Evolutionary conservation across 352 stramenopile species (phyloP), one percentile per base, ranked within the genome.

Genomic region (Phytopythium ostracodes): DNA sequence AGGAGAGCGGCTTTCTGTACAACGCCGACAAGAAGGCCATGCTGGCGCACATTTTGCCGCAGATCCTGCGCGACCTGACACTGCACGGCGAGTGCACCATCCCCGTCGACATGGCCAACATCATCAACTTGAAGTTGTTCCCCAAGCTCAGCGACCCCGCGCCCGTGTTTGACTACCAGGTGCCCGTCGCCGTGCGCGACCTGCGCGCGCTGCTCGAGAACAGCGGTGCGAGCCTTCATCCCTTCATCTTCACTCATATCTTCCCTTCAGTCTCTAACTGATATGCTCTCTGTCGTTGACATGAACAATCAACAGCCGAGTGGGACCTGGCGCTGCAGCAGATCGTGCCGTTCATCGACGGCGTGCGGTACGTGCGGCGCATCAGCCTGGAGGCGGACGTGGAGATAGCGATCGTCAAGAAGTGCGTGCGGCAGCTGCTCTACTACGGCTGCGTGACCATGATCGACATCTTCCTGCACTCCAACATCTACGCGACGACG

Each of bases 391-490:
- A 96, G 44, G 85, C 89, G 42, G 86, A 96, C 56, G 87, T 97
- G 18, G 87, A 96, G 60, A 83, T 96, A 49, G 75, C 81, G 31
- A 91, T 94, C 57, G 86, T 96, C 20, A 97, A 96, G 68, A 91
- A 91, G 42, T 96, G 86, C 62, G 62, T 97, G 33, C 85, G 79
- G 0, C 87, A 94, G 68, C 70, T 96, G 62, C 65, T 97, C 24
- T 96, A 96, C 75, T 96, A 94, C 56, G 83, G 82, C 58, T 96
- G 87, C 63, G 87, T 97, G 58, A 83, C 80, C 18, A 80, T 97
- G 66, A 92, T 96, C 51, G 89, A 97, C 63, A 96, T 97, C 63
- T 97, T 97, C 60, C 67, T 95, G 47, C 85, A 96, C 72, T 91
- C 84, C 12, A 97, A 97, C 68, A 92, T 96, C 50, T 97, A 97